phyloP scores from a whole-genome alignment of 352 stramenopile genomes.

The Globisporangium parvum region DNA sequence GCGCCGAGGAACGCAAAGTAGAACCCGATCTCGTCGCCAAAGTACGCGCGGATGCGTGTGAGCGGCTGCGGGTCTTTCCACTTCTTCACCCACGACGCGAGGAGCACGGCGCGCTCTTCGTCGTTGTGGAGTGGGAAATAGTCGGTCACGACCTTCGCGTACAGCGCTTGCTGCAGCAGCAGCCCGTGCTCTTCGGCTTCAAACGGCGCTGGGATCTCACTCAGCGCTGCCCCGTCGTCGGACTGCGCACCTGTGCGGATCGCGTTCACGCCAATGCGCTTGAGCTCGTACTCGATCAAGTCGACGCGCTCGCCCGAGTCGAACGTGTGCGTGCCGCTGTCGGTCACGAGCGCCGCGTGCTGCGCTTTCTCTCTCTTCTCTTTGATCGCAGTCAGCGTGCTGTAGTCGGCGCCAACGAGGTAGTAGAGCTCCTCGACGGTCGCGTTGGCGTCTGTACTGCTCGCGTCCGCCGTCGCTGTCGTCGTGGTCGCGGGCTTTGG shows the following conservation, averaged over 20 bases:
- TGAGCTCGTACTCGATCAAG: constrained; percentile 66
- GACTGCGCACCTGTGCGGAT: constrained; percentile 3
- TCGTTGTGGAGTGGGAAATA: constrained; percentile 77
- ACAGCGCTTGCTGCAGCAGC: constrained; percentile 62
- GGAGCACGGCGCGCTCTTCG: constrained; percentile 50
- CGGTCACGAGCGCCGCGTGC: constrained; percentile 34
- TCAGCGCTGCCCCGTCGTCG: constrained; percentile 2
- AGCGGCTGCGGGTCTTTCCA: constrained; percentile 55
- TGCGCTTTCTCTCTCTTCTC: constrained; percentile 44
- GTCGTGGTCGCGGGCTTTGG: constrained; percentile 22
- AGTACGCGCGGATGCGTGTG: constrained; percentile 63
- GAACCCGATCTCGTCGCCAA: constrained; percentile 91
- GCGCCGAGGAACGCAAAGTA: constrained; percentile 98
- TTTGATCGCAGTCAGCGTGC: constrained; percentile 55
- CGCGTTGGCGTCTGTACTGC: not conserved
- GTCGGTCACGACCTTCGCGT: constrained; percentile 56
- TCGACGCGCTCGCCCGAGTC: constrained; percentile 72
- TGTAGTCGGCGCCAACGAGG: constrained; percentile 42
- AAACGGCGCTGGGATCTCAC: constrained; percentile 44
- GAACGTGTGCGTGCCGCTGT: constrained; percentile 39
- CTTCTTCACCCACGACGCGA: constrained; percentile 74
- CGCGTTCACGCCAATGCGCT: constrained; percentile 39
- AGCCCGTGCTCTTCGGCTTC: constrained; percentile 59
- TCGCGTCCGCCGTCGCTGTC: constrained; percentile 15
- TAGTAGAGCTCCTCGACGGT: constrained; percentile 31